Conservation (phyloP, 257 asterid genomes). For the Solanum neorickii region DNA sequence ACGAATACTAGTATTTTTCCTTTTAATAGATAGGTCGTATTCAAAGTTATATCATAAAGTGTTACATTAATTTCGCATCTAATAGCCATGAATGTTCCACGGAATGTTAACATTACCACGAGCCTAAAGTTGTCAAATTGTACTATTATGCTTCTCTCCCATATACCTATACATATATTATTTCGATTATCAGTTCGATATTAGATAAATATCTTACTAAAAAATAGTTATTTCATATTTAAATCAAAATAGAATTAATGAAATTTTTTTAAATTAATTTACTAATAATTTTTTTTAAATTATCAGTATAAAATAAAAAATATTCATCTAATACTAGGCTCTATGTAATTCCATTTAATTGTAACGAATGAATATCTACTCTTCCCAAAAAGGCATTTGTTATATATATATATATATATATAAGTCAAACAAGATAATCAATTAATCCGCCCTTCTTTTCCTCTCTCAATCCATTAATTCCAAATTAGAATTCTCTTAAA, state of each 20-base stretch:
- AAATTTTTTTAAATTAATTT: no score
- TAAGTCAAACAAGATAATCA: neutral
- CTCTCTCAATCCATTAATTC: neutral
- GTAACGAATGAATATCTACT: neutral
- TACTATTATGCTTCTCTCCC: neutral
- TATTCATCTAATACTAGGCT: no score
- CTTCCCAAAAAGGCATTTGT: neutral
- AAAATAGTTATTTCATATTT: no score
- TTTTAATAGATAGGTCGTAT: neutral
- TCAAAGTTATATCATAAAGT: neutral
- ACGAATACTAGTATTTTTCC: no score
- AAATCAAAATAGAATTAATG: fast-evolving
- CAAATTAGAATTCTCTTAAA: neutral
- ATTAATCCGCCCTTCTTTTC: neutral
- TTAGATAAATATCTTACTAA: no score
- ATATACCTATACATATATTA: neutral
- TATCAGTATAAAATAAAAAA: no score
- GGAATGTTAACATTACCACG: constrained; percentile 30
- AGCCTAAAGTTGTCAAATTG: neutral
- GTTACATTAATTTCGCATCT: constrained; percentile 22
- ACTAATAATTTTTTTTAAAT: no score
- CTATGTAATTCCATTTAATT: neutral
- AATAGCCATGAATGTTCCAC: constrained; percentile 17
- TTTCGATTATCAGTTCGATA: no score
- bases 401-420: neutral